A percentile compares a stretch with the other conserved stretches of the same genome.
Conservation (phyloP, 2,329 filamentous ascomycete species). For the Alternaria infectoria region DNA sequence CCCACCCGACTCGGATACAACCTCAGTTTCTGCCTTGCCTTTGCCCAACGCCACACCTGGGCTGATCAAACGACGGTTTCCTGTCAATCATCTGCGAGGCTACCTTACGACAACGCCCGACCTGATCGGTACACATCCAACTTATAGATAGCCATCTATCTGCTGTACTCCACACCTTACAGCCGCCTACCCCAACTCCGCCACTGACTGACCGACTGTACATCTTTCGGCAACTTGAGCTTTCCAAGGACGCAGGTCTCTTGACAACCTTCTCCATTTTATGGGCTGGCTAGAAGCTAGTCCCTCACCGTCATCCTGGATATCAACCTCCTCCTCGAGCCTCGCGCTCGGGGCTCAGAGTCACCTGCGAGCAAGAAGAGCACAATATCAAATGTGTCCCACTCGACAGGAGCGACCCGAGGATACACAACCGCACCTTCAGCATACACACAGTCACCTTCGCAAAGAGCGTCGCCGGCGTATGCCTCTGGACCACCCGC, state of each 20-base stretch:
- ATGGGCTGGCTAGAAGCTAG: constrained; percentile 54
- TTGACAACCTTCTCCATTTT: constrained; percentile 27
- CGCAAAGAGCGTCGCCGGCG: constrained; percentile 40
- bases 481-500: constrained; percentile 40
- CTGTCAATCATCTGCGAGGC: constrained; percentile 19
- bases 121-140: constrained; percentile 24
- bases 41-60: constrained; percentile 35
- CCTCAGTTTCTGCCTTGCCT: constrained; percentile 32
- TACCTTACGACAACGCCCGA: constrained; percentile 17
- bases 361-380: constrained; percentile 60
- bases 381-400: constrained; percentile 44
- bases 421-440: constrained; percentile 45
- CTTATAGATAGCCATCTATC: constrained; percentile 8
- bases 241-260: constrained; percentile 19
- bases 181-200: constrained; percentile 6
- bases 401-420: constrained; percentile 52
- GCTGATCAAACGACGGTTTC: constrained; percentile 21
- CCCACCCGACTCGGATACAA: constrained; percentile 15
- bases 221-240: constrained; percentile 4
- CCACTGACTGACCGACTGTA: constrained; percentile 8
- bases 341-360: constrained; percentile 73
- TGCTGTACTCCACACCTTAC: not conserved
- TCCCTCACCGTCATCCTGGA: constrained; percentile 77
- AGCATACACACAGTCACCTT: constrained; percentile 45
- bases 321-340: constrained; percentile 89